Evolutionary conservation across 73 alveolate genomes (phyloP).

Genomic region (Paramecium primaurelia): DNA sequence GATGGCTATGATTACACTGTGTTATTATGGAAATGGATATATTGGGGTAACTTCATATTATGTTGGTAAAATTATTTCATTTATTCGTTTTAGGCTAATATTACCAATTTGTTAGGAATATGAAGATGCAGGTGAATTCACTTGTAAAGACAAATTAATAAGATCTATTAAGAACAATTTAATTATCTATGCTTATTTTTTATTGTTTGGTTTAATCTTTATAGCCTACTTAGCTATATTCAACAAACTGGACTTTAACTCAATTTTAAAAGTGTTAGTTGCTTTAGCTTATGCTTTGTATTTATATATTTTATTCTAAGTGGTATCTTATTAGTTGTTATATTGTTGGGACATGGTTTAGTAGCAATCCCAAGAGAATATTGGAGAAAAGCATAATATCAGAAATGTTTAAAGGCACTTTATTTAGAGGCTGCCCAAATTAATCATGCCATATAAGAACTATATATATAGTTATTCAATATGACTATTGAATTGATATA

Average conservation of each 20-base stretch:
- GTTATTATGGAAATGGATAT: constrained; percentile 43
- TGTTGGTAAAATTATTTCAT: background rate
- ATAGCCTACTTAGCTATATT: constrained; percentile 8
- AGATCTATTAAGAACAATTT: constrained; percentile 43
- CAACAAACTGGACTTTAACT: constrained; percentile 18
- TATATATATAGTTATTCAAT: background rate
- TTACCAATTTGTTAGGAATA: constrained; percentile 48
- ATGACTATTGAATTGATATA: background rate
- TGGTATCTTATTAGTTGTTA: constrained; percentile 52
- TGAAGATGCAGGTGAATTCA: constrained; percentile 64
- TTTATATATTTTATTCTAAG: background rate
- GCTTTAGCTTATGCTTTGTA: constrained; percentile 58
- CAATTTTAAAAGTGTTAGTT: constrained; percentile 36
- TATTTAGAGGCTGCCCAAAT: background rate
- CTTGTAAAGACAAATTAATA: constrained; percentile 2
- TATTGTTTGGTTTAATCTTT: constrained; percentile 13
- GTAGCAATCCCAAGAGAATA: constrained; percentile 61
- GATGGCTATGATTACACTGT: constrained; percentile 7
- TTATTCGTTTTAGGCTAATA: constrained; percentile 36
- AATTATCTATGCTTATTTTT: background rate
- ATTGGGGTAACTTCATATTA: constrained; percentile 54
- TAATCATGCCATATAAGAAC: background rate
- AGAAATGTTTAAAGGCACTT: background rate
- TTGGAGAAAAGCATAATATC: background rate
- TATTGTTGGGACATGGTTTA: constrained; percentile 58